Conservation (phyloP, 208 protist genomes). For the Crithidia brevicula region DNA sequence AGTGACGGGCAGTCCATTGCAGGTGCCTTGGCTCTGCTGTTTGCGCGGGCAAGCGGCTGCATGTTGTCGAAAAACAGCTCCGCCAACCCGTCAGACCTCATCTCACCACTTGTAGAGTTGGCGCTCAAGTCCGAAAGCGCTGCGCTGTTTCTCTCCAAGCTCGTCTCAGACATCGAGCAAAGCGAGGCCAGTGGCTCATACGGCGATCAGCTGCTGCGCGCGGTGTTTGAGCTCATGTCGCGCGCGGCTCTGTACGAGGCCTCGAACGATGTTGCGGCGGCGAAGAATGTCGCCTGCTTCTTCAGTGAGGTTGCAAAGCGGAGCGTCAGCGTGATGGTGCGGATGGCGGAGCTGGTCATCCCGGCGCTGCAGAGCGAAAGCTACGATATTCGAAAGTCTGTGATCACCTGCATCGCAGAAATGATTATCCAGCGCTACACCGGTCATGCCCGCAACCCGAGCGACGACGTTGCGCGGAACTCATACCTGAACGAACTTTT, state of each 20-base stretch:
- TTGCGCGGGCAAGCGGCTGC: constrained; percentile 59
- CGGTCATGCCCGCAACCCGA: constrained; percentile 39
- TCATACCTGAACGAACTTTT: constrained; percentile 84
- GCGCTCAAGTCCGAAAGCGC: constrained; percentile 75
- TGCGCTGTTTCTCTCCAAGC: constrained; percentile 72
- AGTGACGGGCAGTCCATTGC: constrained; percentile 78
- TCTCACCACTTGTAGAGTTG: constrained; percentile 78
- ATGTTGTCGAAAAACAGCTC: constrained; percentile 48
- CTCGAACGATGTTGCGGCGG: constrained; percentile 39
- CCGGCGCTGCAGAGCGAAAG: constrained; percentile 80
- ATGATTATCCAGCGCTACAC: constrained; percentile 87
- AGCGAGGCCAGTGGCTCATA: constrained; percentile 39
- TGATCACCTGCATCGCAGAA: constrained; percentile 82
- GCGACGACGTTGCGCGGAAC: constrained; percentile 54
- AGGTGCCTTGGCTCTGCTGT: constrained; percentile 65
- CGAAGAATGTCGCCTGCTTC: constrained; percentile 82
- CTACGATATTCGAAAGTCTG: constrained; percentile 87
- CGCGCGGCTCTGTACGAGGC: constrained; percentile 68
- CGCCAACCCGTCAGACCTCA: constrained; percentile 57
- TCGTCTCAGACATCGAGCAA: constrained; percentile 78
- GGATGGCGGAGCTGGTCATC: constrained; percentile 60
- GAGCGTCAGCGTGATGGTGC: constrained; percentile 78
- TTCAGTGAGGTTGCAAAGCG: constrained; percentile 79
- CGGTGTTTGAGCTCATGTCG: constrained; percentile 74
- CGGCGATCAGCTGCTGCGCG: constrained; percentile 46